These are phyloP conservation scores for Recurvomyces mirabilis DNA, from an alignment of 495 filamentous ascomycete genomes.

Conservation along the genomic window DNA sequence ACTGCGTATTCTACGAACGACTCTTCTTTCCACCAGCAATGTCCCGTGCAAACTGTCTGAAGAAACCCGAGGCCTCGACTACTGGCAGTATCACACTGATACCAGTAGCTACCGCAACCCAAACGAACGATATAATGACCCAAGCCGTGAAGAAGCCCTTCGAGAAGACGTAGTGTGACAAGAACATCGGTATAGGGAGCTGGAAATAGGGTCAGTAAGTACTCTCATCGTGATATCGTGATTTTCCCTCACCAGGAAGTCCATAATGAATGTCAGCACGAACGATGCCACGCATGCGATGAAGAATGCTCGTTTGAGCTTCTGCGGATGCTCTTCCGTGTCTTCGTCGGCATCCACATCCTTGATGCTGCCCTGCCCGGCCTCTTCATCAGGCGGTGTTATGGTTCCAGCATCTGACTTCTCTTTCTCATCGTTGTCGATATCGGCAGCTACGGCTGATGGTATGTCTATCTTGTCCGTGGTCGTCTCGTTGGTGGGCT, in stretches of 20 bases:
- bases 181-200: slow-evolving; percentile 27
- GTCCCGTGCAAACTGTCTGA: neutral
- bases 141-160: slow-evolving; percentile 21
- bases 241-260: slow-evolving; percentile 14
- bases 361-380: too few relatives aligned
- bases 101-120: slow-evolving; percentile 15
- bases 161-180: slow-evolving; percentile 21
- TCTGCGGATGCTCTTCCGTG: slow-evolving; percentile 8
- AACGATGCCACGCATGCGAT: slow-evolving; percentile 18
- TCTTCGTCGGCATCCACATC: slow-evolving; percentile 11
- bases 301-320: slow-evolving; percentile 19
- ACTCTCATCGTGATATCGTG: neutral
- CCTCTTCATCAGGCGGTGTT: slow-evolving; percentile 3
- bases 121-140: slow-evolving; percentile 24
- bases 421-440: slow-evolving; percentile 8
- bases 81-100: slow-evolving; percentile 23
- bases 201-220: neutral
- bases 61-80: slow-evolving; percentile 26
- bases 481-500: too few relatives aligned
- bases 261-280: slow-evolving; percentile 25
- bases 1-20: too few relatives aligned
- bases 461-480: too few relatives aligned
- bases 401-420: neutral
- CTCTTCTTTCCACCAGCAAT: neutral
- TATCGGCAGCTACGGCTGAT: neutral